Evolutionary conservation across 2,329 filamentous ascomycete genomes (phyloP).

Genomic region (Arthrocladium fulminans): DNA sequence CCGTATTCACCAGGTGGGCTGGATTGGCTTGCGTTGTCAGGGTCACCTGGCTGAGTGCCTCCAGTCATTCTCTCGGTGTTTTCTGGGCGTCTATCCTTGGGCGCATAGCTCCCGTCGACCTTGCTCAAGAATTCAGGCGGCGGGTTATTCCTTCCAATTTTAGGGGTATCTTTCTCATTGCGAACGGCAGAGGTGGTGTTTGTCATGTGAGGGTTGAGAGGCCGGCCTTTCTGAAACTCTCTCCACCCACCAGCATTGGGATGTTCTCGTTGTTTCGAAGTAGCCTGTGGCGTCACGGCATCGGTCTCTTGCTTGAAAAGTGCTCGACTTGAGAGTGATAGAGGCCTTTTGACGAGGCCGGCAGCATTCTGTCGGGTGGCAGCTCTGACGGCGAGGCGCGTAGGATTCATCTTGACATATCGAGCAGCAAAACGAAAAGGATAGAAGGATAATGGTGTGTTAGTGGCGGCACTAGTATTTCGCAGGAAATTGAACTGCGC

Average conservation of each 20-base stretch:
- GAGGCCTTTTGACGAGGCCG: not conserved
- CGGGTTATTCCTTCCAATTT: slow-evolving; percentile 46
- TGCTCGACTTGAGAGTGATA: slow-evolving; percentile 6
- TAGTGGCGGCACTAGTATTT: too few species aligned
- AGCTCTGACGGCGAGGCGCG: not conserved
- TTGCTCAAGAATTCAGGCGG: slow-evolving; percentile 54
- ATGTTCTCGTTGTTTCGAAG: slow-evolving; percentile 8
- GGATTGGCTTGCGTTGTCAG: slow-evolving; percentile 38
- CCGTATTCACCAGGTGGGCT: slow-evolving; percentile 49
- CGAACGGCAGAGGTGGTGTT: slow-evolving; percentile 56
- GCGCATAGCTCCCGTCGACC: slow-evolving; percentile 47
- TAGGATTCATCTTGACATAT: slow-evolving; percentile 6
- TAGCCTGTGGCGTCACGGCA: not conserved
- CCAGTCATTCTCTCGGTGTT: slow-evolving; percentile 59
- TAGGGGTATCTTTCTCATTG: slow-evolving; percentile 49
- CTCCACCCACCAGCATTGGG: slow-evolving; percentile 45
- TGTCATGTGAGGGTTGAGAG: slow-evolving; percentile 53
- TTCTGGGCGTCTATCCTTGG: slow-evolving; percentile 52
- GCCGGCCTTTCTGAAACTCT: slow-evolving; percentile 48
- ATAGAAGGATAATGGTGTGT: not conserved
- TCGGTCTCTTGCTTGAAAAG: slow-evolving; percentile 7
- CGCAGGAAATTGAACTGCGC: too few species aligned
- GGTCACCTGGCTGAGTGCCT: slow-evolving; percentile 47
- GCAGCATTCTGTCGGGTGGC: not conserved
- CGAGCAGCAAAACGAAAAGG: not conserved